Evolutionary conservation across 345 rosid species (phyloP), one percentile per base, ranked within the genome.

Genomic region (Lepidium aucheri): DNA sequence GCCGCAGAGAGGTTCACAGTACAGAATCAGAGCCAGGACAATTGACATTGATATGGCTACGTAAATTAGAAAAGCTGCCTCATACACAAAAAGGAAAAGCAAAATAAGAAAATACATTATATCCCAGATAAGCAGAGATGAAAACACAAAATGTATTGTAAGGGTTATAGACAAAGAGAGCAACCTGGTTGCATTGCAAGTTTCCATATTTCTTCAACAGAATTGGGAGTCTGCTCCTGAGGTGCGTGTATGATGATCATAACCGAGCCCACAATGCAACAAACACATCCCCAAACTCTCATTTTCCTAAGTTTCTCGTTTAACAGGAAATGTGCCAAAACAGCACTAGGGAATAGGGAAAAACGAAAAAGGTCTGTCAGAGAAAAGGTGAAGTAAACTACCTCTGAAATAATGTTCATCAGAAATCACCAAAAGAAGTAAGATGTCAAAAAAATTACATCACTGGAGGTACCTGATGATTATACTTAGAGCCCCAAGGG

Each of bases 211-310:
- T 87, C 86, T 73, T 70, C 80, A 30, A 89, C 87, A 39, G 98
- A 92, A 74, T 43, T 69, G 5, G 86, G 96, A 35, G 85, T 79
- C n/a, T 82, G 96, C 52, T 92, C 96, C 65, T 85, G 84, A 65
- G 98, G 96, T 41, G 88, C 98, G 72, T 89, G 98, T 8, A 89
- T 82, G 30, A 92, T 95, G 41, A 87, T 89, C 74, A 89, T 82
- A 20, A 89, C 91, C 0, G 96, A 92, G 55, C 98, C 98, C 5
- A 84, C 91, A 28, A 87, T 84, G 82, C 98, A 89, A 50, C 91
- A 77, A 17, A 92, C 79, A 74, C 96, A 92, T 42, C 98, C 98
- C 55, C 90, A 78, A 14, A 89, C 57, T 18, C 98, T 92, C 89
- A 92, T 84, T 76, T 78, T 79, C 69, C 70, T 90, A 34, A 89